Percentiles rank a stretch among this genome's conserved stretches.
Conservation (phyloP, 352 stramenopile species). For the Phytophthora ramorum region DNA sequence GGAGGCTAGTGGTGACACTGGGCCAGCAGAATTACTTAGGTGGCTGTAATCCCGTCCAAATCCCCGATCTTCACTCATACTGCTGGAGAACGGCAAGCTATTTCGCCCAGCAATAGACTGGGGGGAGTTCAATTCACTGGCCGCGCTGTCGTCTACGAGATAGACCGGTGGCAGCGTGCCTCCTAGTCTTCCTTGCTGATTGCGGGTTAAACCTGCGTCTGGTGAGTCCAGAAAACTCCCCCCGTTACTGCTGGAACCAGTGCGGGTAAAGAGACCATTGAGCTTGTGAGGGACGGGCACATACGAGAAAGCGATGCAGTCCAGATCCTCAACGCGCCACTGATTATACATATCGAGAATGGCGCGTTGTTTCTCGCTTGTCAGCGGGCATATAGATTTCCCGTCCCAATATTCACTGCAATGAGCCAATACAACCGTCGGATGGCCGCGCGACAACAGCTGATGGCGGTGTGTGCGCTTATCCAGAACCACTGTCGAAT, state of each 20-base stretch:
- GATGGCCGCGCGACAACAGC: constrained; percentile 79
- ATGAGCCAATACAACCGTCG: constrained; percentile 72
- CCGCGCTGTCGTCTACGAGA: constrained; percentile 78
- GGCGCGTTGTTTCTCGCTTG: constrained; percentile 73
- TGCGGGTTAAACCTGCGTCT: constrained; percentile 8
- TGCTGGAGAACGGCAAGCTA: constrained; percentile 40
- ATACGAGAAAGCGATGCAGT: constrained; percentile 87
- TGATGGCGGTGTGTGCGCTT: constrained; percentile 84
- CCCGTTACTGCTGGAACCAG: constrained; percentile 24
- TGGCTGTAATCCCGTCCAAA: constrained; percentile 19
- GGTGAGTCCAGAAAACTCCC: constrained; percentile 23
- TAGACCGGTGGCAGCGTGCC: constrained; percentile 73
- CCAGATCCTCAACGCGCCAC: constrained; percentile 87
- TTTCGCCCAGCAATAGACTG: constrained; percentile 31
- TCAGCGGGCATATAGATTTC: constrained; percentile 88
- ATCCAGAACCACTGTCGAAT: constrained; percentile 86
- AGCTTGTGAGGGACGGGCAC: constrained; percentile 81
- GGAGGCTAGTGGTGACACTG: constrained; percentile 35
- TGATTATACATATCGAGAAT: constrained; percentile 92
- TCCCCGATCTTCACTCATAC: constrained; percentile 41
- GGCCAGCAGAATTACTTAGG: constrained; percentile 28
- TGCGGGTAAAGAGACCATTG: constrained; percentile 55
- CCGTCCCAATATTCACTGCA: constrained; percentile 90
- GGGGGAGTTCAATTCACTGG: constrained; percentile 53
- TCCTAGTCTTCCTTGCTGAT: constrained; percentile 20